Percentiles rank a stretch among this genome's conserved stretches.
Evolutionary conservation across 2,329 filamentous ascomycete species (phyloP).

Genomic region (Stemphylium lycopersici): DNA sequence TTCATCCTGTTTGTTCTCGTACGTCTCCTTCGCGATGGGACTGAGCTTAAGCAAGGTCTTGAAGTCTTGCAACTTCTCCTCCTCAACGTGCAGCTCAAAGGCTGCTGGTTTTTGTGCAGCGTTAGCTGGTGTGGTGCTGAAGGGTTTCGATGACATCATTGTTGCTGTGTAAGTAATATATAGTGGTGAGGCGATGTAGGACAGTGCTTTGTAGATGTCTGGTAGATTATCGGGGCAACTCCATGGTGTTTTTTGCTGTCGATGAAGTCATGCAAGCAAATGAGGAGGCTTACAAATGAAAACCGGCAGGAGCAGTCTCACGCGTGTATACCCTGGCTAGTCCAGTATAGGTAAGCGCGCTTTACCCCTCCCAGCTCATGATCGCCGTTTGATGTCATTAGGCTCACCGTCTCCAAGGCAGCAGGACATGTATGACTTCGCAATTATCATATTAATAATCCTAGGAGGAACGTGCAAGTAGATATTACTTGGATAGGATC

Average conservation of each 20-base stretch:
- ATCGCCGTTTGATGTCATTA: slow-evolving; percentile 6
- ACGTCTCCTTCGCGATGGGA: slow-evolving; percentile 41
- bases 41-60: slow-evolving; percentile 36
- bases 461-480: background rate
- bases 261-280: background rate
- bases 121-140: slow-evolving; percentile 20
- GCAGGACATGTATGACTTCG: background rate
- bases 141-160: slow-evolving; percentile 27
- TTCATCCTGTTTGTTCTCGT: slow-evolving; percentile 34
- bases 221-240: no score
- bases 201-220: background rate
- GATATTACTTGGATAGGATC: no score
- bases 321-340: background rate
- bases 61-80: slow-evolving; percentile 38
- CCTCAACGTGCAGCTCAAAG: slow-evolving; percentile 35
- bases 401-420: background rate
- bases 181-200: no score
- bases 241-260: background rate
- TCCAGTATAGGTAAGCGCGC: background rate
- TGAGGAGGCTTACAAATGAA: slow-evolving; percentile 9
- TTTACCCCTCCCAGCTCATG: background rate
- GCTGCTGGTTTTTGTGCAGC: slow-evolving; percentile 24
- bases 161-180: background rate
- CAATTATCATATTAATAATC: background rate
- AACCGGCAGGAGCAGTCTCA: background rate